phyloP scores from a whole-genome alignment of 1,284 basidiomycete genomes.

The Leucoagaricus sp. region DNA sequence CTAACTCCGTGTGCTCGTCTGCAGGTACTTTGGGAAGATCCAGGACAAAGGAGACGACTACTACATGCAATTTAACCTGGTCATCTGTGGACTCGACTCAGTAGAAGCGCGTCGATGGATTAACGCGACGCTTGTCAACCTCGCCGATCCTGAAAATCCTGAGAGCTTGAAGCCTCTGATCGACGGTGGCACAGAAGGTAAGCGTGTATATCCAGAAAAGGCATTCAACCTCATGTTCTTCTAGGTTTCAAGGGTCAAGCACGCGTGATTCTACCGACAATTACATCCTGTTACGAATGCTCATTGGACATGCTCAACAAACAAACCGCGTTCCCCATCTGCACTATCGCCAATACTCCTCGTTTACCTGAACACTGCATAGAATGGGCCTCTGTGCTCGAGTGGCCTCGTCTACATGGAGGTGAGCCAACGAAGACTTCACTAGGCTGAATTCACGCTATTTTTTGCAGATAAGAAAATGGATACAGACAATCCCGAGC shows the following conservation, averaged over 20 bases:
- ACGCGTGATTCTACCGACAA: conserved; percentile 93
- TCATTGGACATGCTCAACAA: conserved; percentile 98
- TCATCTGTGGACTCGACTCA: conserved; percentile 98
- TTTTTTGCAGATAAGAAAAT: conserved; percentile 79
- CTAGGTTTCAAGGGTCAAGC: conserved; percentile 98
- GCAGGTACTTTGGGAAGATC: conserved; percentile 94
- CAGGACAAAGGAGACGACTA: conserved; percentile 98
- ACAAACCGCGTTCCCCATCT: conserved; percentile 96
- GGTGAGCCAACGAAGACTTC: no score
- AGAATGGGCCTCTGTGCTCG: conserved; percentile 99
- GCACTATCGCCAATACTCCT: conserved; percentile 99
- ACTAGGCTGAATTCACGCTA: no score
- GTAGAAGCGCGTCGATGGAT: conserved; percentile 98
- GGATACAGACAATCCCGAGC: conserved; percentile 95
- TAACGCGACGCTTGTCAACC: conserved; percentile 93
- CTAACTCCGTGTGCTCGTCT: conserved; percentile 24
- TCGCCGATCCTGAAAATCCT: conserved; percentile 89
- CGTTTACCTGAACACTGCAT: conserved; percentile 99
- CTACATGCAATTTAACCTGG: conserved; percentile 95
- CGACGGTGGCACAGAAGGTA: conserved; percentile 98
- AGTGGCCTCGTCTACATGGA: conserved; percentile 93
- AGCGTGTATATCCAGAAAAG: conserved; percentile 8
- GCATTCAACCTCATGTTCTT: not conserved
- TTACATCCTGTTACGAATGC: conserved; percentile 98
- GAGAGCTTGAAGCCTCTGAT: conserved; percentile 98